These are phyloP conservation scores for Oryza rufipogon DNA, from an alignment of 176 grass and related monocot species.

Conservation along the genomic window DNA sequence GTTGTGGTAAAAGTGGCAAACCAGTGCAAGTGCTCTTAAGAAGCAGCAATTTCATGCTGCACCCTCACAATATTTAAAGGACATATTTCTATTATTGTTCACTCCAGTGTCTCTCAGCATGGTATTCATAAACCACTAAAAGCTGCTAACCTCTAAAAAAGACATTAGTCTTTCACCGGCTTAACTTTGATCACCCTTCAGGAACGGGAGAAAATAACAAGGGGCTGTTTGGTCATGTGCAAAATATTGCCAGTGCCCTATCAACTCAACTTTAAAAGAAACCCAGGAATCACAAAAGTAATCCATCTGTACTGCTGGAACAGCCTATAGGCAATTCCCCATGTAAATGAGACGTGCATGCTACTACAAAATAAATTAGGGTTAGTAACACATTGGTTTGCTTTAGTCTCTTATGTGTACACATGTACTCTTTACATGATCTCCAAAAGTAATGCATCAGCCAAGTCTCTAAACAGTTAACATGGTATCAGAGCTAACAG, in stretches of 20 bases:
- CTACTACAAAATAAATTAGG: neutral
- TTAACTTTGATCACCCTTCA: neutral
- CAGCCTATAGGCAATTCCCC: neutral
- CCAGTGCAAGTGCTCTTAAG: neutral
- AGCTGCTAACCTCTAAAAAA: neutral
- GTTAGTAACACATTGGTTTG: neutral
- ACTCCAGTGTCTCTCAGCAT: neutral
- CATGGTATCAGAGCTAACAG: slow-evolving; percentile 14
- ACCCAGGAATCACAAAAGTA: no score
- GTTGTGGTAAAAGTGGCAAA: neutral
- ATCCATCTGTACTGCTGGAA: neutral
- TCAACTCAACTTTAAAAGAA: no score
- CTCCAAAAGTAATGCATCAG: slow-evolving; percentile 13
- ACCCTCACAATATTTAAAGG: neutral
- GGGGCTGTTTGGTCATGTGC: no score
- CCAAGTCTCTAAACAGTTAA: neutral
- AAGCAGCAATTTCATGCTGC: neutral
- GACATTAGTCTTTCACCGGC: neutral
- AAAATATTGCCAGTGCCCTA: no score
- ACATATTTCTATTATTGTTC: no score
- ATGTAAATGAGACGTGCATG: neutral
- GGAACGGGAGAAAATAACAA: neutral
- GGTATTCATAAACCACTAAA: neutral
- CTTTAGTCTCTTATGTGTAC: neutral
- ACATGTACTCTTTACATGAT: neutral